Conservation (phyloP, 2,329 filamentous ascomycete species). For the Magnaporthiopsis poae region DNA sequence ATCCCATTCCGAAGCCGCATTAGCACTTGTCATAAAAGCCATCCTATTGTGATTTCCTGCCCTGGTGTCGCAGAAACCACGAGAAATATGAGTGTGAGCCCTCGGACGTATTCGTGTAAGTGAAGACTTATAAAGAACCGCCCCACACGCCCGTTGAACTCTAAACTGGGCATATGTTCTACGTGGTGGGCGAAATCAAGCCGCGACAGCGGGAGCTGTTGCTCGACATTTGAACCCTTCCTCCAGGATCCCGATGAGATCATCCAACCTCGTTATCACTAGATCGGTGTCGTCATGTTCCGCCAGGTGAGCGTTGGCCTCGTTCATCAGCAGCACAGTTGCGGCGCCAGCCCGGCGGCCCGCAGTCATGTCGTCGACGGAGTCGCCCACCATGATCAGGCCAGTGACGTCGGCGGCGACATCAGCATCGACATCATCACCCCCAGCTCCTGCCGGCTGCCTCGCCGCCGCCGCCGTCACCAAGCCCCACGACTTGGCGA, state of each 20-base stretch:
- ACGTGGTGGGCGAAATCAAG: neutral
- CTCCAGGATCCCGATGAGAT: slow-evolving; percentile 66
- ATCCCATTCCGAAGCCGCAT: neutral
- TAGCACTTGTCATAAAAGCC: neutral
- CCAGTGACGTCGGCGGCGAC: slow-evolving; percentile 32
- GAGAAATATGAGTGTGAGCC: neutral
- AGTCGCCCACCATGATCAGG: slow-evolving; percentile 64
- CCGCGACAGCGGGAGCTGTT: neutral
- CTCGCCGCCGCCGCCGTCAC: no score
- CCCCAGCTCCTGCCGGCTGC: neutral
- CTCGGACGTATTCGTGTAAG: no score
- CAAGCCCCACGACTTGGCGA: slow-evolving; percentile 69
- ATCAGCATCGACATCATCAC: slow-evolving; percentile 12
- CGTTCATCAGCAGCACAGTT: slow-evolving; percentile 78
- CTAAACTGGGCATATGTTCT: neutral
- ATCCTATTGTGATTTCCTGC: neutral
- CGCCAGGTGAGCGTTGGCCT: slow-evolving; percentile 62
- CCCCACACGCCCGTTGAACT: no score
- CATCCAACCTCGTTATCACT: slow-evolving; percentile 61
- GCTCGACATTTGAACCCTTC: slow-evolving; percentile 47
- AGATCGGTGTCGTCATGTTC: slow-evolving; percentile 69
- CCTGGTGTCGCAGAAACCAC: neutral
- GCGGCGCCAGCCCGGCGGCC: slow-evolving; percentile 74
- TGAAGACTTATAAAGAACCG: no score
- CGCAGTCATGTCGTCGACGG: slow-evolving; percentile 85